A percentile compares a stretch with the other conserved stretches of the same genome.
These are phyloP conservation scores for Solanum sejunctum DNA, from an alignment of 257 asterid genomes.

Conservation along the genomic window DNA sequence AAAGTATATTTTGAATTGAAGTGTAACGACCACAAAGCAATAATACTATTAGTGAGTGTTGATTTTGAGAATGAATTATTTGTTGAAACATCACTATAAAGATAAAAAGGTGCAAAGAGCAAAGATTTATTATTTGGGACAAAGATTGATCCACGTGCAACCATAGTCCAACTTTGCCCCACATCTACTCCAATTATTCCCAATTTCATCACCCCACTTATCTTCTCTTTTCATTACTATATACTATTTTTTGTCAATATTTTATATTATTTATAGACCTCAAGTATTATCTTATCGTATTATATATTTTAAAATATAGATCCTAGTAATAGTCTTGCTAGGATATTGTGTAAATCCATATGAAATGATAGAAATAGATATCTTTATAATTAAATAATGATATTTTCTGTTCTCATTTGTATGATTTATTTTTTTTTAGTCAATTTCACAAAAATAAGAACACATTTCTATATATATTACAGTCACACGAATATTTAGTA, in stretches of 20 bases:
- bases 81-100: not conserved
- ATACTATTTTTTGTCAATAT: not conserved
- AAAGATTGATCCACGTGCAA: not conserved
- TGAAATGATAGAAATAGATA: not conserved
- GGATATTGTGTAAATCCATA: not conserved
- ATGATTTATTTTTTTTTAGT: too few species aligned
- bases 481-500: too few species aligned
- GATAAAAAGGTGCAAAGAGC: not conserved
- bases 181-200: not conserved
- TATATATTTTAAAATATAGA: too few species aligned
- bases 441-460: too few species aligned
- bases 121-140: not conserved
- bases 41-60: not conserved
- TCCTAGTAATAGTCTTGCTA: not conserved
- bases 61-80: not conserved
- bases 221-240: not conserved
- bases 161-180: not conserved
- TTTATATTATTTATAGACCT: not conserved
- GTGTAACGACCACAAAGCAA: not conserved
- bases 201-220: not conserved
- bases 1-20: not conserved
- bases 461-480: too few species aligned
- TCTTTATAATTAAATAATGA: not conserved
- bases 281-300: not conserved
- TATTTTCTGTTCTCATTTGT: fast-evolving